Conservation (phyloP, 345 rosid genomes). For the Alliaria petiolata region DNA sequence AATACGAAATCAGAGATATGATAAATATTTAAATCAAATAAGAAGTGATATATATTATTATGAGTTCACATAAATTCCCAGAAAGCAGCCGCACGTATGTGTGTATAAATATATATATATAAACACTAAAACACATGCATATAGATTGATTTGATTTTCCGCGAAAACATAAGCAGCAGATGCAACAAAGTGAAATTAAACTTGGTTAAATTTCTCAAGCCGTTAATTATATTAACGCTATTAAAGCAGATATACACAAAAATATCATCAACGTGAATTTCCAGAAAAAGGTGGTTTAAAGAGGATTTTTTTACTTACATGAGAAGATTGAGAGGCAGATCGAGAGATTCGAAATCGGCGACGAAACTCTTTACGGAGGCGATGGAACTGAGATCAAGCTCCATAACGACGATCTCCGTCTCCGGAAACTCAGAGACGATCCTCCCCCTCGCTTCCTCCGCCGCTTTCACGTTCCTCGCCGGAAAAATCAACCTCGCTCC, state of each 20-base stretch:
- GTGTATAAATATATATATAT: not conserved
- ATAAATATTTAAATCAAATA: too few relatives aligned
- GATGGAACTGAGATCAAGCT: constrained; percentile 92
- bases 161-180: not conserved
- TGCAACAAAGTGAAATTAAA: not conserved
- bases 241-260: not conserved
- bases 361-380: constrained; percentile 68
- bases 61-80: not conserved
- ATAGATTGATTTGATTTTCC: too few relatives aligned
- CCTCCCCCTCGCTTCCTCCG: constrained; percentile 68
- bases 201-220: not conserved
- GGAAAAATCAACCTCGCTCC: constrained; percentile 81
- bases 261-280: not conserved
- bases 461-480: constrained; percentile 71
- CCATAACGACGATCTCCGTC: constrained; percentile 63
- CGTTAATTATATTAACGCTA: not conserved
- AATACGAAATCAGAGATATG: not conserved
- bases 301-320: constrained; percentile 44
- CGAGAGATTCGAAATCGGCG: constrained; percentile 59
- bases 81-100: not conserved
- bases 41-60: too few relatives aligned
- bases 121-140: too few relatives aligned
- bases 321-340: constrained; percentile 82
- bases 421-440: constrained; percentile 66
- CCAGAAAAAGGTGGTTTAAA: not conserved